Percentiles rank a stretch among this genome's conserved stretches.
These are phyloP conservation scores for Saccharum officinarum DNA, from an alignment of 176 grass and related monocot species.

Conservation along the genomic window DNA sequence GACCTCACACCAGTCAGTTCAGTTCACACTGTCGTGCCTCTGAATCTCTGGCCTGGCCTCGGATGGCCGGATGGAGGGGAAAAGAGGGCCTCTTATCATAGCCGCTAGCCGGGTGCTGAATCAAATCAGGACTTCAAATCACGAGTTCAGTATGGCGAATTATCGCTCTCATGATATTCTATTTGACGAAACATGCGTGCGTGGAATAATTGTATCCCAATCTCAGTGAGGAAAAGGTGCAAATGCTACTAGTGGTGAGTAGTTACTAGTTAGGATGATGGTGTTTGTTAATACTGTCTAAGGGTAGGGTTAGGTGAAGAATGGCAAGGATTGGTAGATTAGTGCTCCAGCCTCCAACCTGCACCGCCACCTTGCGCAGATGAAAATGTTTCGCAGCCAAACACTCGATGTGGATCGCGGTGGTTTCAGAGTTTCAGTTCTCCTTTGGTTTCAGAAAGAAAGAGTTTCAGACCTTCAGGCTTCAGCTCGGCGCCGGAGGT, in stretches of 20 bases:
- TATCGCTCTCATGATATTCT: constrained; percentile 14
- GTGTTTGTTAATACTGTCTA: neutral
- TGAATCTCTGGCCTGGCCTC: neutral
- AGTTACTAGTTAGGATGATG: neutral
- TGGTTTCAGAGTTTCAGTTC: constrained; percentile 14
- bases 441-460: neutral
- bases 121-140: constrained; percentile 37
- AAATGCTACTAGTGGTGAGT: neutral
- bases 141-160: constrained; percentile 15
- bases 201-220: neutral
- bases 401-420: neutral
- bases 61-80: neutral
- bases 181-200: neutral
- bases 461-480: neutral
- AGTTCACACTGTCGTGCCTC: neutral
- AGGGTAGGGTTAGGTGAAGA: neutral
- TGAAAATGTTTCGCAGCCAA: too few relatives aligned
- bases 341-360: neutral
- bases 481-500: neutral
- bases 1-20: constrained; percentile 27
- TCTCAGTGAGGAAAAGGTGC: neutral
- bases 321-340: neutral
- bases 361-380: neutral
- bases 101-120: constrained; percentile 7
- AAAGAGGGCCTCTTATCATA: neutral